phyloP scores from a whole-genome alignment of 225 moss, liverwort and hornwort species.

The Ulota crispa region DNA sequence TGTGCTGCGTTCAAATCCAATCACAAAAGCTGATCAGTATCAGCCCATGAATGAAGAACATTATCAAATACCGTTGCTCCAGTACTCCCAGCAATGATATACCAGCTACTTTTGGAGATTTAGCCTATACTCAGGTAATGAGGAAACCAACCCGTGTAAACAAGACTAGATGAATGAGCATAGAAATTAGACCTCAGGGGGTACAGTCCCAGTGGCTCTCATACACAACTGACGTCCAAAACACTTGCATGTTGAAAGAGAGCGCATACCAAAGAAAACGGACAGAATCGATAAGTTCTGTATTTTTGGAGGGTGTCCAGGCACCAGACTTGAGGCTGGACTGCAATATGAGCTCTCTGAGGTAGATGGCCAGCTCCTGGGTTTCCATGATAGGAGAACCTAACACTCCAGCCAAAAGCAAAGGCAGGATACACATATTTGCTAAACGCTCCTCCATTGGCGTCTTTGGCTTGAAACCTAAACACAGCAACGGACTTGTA shows the following conservation, averaged over 20 bases:
- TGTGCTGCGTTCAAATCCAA: constrained; percentile 53
- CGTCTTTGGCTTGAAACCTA: constrained; percentile 83
- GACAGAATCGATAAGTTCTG: constrained; percentile 88
- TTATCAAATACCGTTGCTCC: constrained; percentile 20
- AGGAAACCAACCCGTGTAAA: not conserved
- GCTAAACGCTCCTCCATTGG: constrained; percentile 91
- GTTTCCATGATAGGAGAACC: constrained; percentile 74
- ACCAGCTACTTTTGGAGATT: not conserved
- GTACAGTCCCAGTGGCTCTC: not conserved
- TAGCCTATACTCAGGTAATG: not conserved
- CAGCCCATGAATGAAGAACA: constrained; percentile 3
- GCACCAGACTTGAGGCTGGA: constrained; percentile 82
- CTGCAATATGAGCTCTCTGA: constrained; percentile 84
- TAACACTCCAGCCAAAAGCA: constrained; percentile 89
- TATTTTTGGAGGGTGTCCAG: constrained; percentile 63
- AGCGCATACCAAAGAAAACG: constrained; percentile 79
- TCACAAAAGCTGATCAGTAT: constrained; percentile 15
- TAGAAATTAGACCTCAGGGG: constrained; percentile 6
- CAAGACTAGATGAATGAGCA: constrained; percentile 17
- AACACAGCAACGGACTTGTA: constrained; percentile 16
- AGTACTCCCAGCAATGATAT: constrained; percentile 14
- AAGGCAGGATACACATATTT: constrained; percentile 81
- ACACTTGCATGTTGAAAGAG: constrained; percentile 10
- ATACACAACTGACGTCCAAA: not conserved
- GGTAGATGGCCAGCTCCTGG: constrained; percentile 66